phyloP scores from a whole-genome alignment of 2,329 filamentous ascomycete species.

The Calonectria multiphialidica region DNA sequence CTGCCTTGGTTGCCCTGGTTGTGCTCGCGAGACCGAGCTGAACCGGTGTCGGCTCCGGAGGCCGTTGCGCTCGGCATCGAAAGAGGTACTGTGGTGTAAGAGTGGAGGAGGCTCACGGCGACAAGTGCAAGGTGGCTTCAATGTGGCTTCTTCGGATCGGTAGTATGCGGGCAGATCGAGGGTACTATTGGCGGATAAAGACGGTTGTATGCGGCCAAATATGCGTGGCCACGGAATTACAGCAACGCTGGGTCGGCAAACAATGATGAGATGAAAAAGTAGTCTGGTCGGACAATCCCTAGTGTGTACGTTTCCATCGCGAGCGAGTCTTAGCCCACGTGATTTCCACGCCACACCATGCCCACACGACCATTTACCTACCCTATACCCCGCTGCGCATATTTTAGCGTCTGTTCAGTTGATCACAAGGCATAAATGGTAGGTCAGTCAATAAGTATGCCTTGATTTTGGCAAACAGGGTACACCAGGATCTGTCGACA shows the following conservation, averaged over 20 bases:
- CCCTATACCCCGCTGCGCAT: neutral
- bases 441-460: too few relatives aligned
- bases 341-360: neutral
- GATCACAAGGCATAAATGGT: too few relatives aligned
- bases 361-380: neutral
- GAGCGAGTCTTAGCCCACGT: conserved; percentile 16
- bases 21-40: conserved; percentile 71
- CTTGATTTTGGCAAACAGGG: too few relatives aligned
- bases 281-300: conserved; percentile 19
- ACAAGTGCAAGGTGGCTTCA: conserved; percentile 10
- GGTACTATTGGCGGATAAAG: too few relatives aligned
- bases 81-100: neutral
- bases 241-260: neutral
- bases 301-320: conserved; percentile 22
- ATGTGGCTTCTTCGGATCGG: conserved; percentile 9
- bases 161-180: neutral
- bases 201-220: neutral
- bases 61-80: conserved; percentile 62
- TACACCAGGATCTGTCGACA: too few relatives aligned
- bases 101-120: neutral
- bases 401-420: too few relatives aligned
- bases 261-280: conserved; percentile 18
- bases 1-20: conserved; percentile 82
- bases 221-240: neutral
- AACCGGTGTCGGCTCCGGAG: conserved; percentile 65